Conservation (phyloP, 345 rosid genomes). For the Salix suchowensis region DNA sequence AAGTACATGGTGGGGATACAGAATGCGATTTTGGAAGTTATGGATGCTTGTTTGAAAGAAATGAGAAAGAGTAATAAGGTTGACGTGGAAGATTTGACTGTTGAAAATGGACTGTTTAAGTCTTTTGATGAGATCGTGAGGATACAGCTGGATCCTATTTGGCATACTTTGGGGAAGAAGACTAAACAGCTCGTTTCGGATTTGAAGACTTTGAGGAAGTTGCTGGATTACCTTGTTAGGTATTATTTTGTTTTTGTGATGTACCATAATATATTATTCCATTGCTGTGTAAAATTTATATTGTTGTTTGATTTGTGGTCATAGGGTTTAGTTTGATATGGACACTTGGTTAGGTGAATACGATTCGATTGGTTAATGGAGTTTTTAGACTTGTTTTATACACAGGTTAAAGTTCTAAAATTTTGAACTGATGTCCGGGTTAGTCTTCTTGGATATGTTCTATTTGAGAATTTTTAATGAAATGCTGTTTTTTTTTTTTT, state of each 20-base stretch:
- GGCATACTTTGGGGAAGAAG: slow-evolving; percentile 93
- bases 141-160: slow-evolving; percentile 94
- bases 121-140: slow-evolving; percentile 97
- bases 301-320: not conserved
- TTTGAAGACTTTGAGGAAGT: slow-evolving; percentile 89
- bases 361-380: not conserved
- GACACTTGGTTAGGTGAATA: not conserved
- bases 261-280: not conserved
- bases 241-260: slow-evolving; percentile 11
- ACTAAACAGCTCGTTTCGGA: slow-evolving; percentile 96
- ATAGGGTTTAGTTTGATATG: not conserved
- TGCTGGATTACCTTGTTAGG: slow-evolving; percentile 98
- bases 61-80: slow-evolving; percentile 94
- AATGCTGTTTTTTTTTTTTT: not conserved
- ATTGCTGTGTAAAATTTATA: not conserved
- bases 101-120: slow-evolving; percentile 93
- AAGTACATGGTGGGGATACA: slow-evolving; percentile 86
- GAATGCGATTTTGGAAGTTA: slow-evolving; percentile 76
- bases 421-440: no score
- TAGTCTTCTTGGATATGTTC: no score
- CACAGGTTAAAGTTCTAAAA: no score
- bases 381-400: not conserved
- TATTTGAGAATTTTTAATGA: not conserved
- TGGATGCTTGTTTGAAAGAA: slow-evolving; percentile 96
- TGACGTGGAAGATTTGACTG: slow-evolving; percentile 91